Percentiles rank a stretch among this genome's conserved stretches.
Conservation (phyloP, 2,329 filamentous ascomycete species). For the Westerdykella ornata region DNA sequence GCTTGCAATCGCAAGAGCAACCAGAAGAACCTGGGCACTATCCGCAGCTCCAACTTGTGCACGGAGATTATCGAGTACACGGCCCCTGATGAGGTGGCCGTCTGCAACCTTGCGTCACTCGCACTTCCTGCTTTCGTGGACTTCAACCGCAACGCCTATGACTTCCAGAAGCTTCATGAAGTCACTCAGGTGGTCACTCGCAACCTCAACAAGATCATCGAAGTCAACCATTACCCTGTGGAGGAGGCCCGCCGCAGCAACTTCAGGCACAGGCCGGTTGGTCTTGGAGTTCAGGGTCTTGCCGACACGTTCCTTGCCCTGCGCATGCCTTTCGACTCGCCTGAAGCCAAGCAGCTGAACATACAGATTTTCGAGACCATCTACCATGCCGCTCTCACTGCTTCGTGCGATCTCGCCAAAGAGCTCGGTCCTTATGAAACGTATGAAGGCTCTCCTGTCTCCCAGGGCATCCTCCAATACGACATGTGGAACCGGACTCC, state of each 20-base stretch:
- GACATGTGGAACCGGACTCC: constrained; percentile 98
- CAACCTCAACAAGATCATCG: constrained; percentile 97
- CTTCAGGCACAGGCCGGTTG: constrained; percentile 92
- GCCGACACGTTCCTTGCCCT: constrained; percentile 97
- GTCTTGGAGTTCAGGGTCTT: constrained; percentile 93
- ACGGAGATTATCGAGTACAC: constrained; percentile 98
- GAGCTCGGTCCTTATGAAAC: constrained; percentile 77
- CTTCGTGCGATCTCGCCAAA: constrained; percentile 80
- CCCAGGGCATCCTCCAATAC: constrained; percentile 92
- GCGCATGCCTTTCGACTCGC: constrained; percentile 92
- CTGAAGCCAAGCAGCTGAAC: constrained; percentile 89
- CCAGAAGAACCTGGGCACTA: constrained; percentile 98
- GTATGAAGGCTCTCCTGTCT: constrained; percentile 89
- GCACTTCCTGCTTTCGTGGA: constrained; percentile 89
- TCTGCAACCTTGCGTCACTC: constrained; percentile 94
- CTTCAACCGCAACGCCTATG: constrained; percentile 73
- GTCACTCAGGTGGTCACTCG: constrained; percentile 86
- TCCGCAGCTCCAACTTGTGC: constrained; percentile 97
- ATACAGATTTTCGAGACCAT: constrained; percentile 99
- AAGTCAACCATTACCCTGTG: constrained; percentile 98
- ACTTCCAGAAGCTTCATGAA: constrained; percentile 96
- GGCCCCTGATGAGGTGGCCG: constrained; percentile 94
- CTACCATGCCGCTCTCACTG: constrained; percentile 89
- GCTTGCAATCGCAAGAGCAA: constrained; percentile 98
- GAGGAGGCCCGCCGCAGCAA: constrained; percentile 91